Conservation (phyloP, 2,329 filamentous ascomycete species). For the Botrytis sinoallii region DNA sequence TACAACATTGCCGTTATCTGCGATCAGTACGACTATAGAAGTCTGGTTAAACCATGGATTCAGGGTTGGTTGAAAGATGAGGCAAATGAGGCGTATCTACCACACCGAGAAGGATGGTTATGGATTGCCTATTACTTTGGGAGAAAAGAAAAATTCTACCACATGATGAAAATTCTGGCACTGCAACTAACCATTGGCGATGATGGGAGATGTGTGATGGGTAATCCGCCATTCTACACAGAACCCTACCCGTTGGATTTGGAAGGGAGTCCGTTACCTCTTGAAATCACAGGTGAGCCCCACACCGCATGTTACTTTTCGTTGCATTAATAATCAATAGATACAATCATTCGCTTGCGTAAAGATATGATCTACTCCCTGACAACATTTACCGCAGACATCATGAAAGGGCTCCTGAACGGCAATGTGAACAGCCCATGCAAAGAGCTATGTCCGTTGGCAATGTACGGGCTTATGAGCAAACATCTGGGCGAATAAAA, state of each 20-base stretch:
- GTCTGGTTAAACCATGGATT: background rate
- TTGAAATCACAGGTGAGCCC: background rate
- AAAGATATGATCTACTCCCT: fast-evolving
- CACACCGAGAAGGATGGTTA: no score
- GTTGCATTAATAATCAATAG: fast-evolving
- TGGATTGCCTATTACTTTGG: background rate
- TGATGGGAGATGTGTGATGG: background rate
- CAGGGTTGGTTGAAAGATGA: background rate
- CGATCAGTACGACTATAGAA: background rate
- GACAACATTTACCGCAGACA: background rate
- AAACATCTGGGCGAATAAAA: background rate
- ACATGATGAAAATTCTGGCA: background rate
- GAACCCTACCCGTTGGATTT: background rate
- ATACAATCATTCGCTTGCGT: background rate
- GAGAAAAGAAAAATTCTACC: no score
- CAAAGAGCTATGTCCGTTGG: background rate
- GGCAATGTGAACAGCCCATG: background rate
- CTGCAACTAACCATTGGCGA: fast-evolving
- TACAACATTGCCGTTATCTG: background rate
- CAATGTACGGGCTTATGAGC: background rate
- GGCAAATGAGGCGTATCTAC: background rate
- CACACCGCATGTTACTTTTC: background rate
- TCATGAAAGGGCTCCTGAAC: fast-evolving
- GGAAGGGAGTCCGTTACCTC: background rate
- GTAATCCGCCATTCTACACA: background rate